Evolutionary conservation across 805 yeast species (phyloP), one percentile per base, ranked within the genome.

Genomic region (Candida hispaniensis): DNA sequence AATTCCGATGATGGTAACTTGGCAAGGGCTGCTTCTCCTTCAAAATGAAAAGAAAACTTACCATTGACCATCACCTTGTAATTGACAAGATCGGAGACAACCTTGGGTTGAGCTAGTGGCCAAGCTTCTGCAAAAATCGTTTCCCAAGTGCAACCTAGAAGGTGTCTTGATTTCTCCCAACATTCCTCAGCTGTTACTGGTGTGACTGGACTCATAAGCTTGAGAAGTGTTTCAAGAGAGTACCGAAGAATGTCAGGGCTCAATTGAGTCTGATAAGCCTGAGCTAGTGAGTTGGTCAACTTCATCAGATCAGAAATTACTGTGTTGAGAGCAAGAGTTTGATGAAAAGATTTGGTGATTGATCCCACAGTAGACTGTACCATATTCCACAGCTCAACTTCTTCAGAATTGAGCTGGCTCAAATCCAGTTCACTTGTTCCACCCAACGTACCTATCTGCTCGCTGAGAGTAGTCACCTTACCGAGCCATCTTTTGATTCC

Each of bases 231-330:
- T 43, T 66, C 60, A 40, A 66, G 66, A 1, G 69, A 57, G 28
- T 69, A 65, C 39, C 69, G 44, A 7, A 71, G 46, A n/a, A 81
- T 41, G 0, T 56, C 58, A 0, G 53, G 43, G 25, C 58, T 53
- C 7, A 71, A 56, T 1, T 51, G 44, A 1, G 56, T 46, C 21
- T 65, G 64, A 3, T 61, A 26, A 0, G 68, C 65, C 2, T 51
- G 43, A 2, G 54, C 48, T 11, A 80, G 46, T 2, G 62, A 45
- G 46, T 74, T 71, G 7, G 93, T 78, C 32, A 76, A 54, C 49
- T 85, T 91, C 94, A 85, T 88, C 49, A 73, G 79, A 51, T 85
- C 93, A 0, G 96, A 81, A 14, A 91, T 70, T 2, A 83, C 74
- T 0, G 95, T 86, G 54, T 91, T 88, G 52, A 88, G 61, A 0